phyloP scores from a whole-genome alignment of 805 yeast genomes.

The Pichia sporocuriosa region DNA sequence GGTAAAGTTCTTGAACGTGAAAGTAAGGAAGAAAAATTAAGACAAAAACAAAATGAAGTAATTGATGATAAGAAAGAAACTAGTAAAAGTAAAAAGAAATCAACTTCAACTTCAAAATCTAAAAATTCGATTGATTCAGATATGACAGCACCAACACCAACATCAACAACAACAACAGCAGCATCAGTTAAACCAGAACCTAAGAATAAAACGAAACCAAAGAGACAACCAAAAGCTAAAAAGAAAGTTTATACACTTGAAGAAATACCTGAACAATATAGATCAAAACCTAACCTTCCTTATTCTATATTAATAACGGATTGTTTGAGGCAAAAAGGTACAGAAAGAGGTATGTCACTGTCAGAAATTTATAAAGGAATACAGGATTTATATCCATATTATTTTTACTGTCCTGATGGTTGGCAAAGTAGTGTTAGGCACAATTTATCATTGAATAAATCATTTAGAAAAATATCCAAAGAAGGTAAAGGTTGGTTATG shows the following conservation, averaged over 20 bases:
- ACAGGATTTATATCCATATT: constrained; percentile 83
- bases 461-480: constrained; percentile 72
- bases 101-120: background rate
- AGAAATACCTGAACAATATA: constrained; percentile 82
- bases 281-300: constrained; percentile 77
- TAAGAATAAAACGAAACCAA: constrained; percentile 22
- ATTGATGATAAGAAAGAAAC: too few species aligned
- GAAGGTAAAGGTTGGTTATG: constrained; percentile 95
- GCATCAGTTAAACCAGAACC: too few species aligned
- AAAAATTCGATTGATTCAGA: background rate
- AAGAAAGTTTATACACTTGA: constrained; percentile 67
- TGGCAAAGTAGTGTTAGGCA: constrained; percentile 96
- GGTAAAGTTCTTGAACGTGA: constrained; percentile 18
- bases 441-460: constrained; percentile 77
- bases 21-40: constrained; percentile 11
- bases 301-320: constrained; percentile 76
- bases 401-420: constrained; percentile 90
- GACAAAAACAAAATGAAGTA: background rate
- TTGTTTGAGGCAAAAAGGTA: constrained; percentile 62
- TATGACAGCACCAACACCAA: too few species aligned
- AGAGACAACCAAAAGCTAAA: constrained; percentile 45
- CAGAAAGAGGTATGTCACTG: constrained; percentile 68
- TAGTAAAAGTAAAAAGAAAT: too few species aligned
- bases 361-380: constrained; percentile 85
- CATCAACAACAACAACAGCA: too few species aligned